These are phyloP conservation scores for Salicornia ramosissima DNA, from an alignment of 148 eudicot species.

Conservation along the genomic window DNA sequence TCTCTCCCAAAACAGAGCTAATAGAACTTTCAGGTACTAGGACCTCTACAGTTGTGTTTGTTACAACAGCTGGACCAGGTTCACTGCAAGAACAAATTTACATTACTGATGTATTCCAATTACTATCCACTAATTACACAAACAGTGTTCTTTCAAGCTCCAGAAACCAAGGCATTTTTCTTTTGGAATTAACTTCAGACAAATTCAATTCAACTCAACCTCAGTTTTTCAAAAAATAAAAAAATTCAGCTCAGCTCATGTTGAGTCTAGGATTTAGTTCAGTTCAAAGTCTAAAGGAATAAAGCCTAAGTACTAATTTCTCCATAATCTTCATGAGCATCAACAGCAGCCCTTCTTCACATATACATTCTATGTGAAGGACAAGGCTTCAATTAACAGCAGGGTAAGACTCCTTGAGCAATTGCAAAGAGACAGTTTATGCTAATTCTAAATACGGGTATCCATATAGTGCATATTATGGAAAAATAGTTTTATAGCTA, in stretches of 20 bases:
- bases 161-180: too few species aligned
- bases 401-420: neutral
- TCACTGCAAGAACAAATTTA: slow-evolving; percentile 26
- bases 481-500: neutral
- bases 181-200: too few species aligned
- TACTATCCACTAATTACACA: slow-evolving; percentile 2
- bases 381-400: neutral
- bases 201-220: too few species aligned
- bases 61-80: slow-evolving; percentile 53
- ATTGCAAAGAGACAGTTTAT: neutral
- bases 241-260: too few species aligned
- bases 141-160: too few species aligned
- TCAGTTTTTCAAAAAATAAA: too few species aligned
- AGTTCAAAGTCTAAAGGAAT: too few species aligned
- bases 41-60: slow-evolving; percentile 68
- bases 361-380: too few species aligned
- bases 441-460: neutral
- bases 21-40: slow-evolving; percentile 50
- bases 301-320: too few species aligned
- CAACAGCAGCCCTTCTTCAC: too few species aligned
- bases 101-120: neutral
- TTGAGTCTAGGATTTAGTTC: too few species aligned
- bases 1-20: slow-evolving; percentile 61
- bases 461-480: neutral
- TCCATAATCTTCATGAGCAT: too few species aligned